Evolutionary conservation across 129 eudicot genomes (phyloP).

Genomic region (Daucus carota): DNA sequence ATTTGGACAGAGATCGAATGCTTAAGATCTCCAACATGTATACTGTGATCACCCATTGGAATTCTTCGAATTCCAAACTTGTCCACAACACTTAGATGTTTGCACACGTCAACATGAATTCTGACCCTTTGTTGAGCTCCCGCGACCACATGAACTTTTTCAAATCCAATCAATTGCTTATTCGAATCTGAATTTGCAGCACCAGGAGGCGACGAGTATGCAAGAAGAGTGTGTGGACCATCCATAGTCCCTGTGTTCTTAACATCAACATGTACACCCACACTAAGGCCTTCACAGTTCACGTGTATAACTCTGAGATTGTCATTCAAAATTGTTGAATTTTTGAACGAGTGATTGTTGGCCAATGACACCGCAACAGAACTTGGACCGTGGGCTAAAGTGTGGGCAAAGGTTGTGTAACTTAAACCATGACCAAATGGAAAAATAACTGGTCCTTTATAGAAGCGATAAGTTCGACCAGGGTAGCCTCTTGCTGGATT

Average conservation of each 20-base stretch:
- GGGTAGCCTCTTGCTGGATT: neutral
- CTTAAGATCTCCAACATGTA: conserved; percentile 1
- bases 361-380: neutral
- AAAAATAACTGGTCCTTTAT: neutral
- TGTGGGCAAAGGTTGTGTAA: neutral
- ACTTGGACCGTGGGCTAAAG: neutral
- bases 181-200: neutral
- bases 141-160: neutral
- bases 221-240: neutral
- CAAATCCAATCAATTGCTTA: conserved; percentile 4
- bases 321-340: neutral
- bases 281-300: neutral
- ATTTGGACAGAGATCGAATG: conserved; percentile 2
- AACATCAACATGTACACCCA: neutral
- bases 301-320: neutral
- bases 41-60: neutral
- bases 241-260: conserved; percentile 1
- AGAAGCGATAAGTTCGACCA: neutral
- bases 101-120: conserved; percentile 1
- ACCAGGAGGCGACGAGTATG: neutral
- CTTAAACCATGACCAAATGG: conserved; percentile 8
- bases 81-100: conserved; percentile 7
- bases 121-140: neutral
- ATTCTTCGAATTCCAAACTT: conserved; percentile 4
- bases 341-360: neutral